These are phyloP conservation scores for Jaapia argillacea DNA, from an alignment of 768 basidiomycete genomes.

Conservation along the genomic window DNA sequence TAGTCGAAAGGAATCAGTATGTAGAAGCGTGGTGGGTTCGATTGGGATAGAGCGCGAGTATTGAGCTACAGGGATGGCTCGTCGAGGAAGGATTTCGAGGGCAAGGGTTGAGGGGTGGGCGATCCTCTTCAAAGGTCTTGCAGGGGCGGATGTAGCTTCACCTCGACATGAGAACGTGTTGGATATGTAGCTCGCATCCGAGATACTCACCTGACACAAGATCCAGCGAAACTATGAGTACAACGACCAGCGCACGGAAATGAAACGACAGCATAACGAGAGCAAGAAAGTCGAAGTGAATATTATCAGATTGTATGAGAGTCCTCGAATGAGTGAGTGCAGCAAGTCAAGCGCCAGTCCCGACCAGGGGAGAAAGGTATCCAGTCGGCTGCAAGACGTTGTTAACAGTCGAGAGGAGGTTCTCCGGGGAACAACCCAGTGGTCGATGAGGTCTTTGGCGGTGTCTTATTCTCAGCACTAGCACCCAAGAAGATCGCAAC, in stretches of 20 bases:
- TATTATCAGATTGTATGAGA: background rate
- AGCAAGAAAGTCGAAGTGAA: background rate
- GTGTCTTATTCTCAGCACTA: too few relatives aligned
- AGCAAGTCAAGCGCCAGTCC: too few relatives aligned
- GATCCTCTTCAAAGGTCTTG: constrained; percentile 24
- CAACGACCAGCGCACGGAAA: constrained; percentile 1
- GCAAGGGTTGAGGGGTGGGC: constrained; percentile 25
- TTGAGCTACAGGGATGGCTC: constrained; percentile 3
- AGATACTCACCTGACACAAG: background rate
- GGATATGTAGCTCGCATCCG: background rate
- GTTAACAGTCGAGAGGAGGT: too few relatives aligned
- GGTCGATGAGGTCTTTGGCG: too few relatives aligned
- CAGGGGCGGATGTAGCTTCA: constrained; percentile 18
- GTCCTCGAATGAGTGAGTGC: too few relatives aligned
- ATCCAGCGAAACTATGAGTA: background rate
- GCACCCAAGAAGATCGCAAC: too few relatives aligned
- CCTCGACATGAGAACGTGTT: background rate
- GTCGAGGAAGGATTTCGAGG: constrained; percentile 33
- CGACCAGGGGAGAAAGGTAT: too few relatives aligned
- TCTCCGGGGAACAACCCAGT: too few relatives aligned
- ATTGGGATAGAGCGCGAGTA: background rate
- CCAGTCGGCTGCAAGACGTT: too few relatives aligned
- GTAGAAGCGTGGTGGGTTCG: constrained; percentile 40
- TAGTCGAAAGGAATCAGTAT: constrained; percentile 64
- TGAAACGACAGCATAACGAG: background rate